phyloP scores from a whole-genome alignment of 345 rosid species.

The Murraya paniculata region DNA sequence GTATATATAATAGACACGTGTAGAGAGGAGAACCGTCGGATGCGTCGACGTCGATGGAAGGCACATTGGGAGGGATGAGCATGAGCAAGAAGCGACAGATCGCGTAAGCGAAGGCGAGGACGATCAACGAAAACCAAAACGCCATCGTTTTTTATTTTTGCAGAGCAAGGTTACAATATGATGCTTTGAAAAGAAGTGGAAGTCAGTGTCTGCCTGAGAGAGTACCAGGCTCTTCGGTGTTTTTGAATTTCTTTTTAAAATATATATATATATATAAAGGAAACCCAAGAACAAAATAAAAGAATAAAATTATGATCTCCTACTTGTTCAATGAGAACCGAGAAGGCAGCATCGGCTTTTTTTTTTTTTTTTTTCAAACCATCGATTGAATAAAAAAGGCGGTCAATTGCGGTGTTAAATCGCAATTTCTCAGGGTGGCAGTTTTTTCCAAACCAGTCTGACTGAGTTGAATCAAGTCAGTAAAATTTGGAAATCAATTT shows the following conservation, averaged over 20 bases:
- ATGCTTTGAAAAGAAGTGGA: too few species aligned
- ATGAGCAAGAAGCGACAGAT: conserved; percentile 80
- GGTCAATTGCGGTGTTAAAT: not conserved
- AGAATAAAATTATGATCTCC: not conserved
- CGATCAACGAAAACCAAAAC: conserved; percentile 91
- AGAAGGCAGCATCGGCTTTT: not conserved
- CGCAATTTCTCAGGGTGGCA: not conserved
- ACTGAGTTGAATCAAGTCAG: too few species aligned
- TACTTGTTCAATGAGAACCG: not conserved
- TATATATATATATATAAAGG: not conserved
- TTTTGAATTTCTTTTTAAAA: not conserved
- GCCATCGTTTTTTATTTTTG: conserved; percentile 34
- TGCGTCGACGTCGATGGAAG: conserved; percentile 91
- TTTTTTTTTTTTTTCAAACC: not conserved
- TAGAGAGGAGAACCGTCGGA: conserved; percentile 62
- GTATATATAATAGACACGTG: not conserved
- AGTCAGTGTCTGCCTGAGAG: too few species aligned
- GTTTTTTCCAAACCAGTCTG: too few species aligned
- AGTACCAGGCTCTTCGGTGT: too few species aligned
- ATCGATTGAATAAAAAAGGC: not conserved
- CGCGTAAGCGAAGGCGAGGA: conserved; percentile 82
- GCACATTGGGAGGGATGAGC: conserved; percentile 91
- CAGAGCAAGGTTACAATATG: not conserved
- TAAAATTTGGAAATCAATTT: too few species aligned
- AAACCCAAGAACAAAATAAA: not conserved